phyloP scores from a whole-genome alignment of 176 grass and related monocot genomes.

The Oryza longistaminata region DNA sequence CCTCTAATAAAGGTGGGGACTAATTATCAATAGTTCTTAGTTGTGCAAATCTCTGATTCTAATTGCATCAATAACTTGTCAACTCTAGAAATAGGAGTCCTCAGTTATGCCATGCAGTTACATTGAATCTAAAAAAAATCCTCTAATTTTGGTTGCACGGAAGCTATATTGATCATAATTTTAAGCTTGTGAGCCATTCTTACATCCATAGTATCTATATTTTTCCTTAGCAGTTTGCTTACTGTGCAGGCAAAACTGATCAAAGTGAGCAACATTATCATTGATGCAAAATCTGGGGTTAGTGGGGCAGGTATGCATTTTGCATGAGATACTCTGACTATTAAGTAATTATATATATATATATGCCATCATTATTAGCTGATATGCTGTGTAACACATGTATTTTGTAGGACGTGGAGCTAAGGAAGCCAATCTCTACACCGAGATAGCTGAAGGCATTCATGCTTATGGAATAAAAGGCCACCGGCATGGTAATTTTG shows the following conservation, averaged over 20 bases:
- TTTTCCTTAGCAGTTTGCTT: constrained; percentile 40
- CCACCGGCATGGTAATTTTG: constrained; percentile 85
- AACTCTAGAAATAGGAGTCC: background rate
- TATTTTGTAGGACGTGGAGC: constrained; percentile 79
- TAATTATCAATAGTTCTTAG: constrained; percentile 16
- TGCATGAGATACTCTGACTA: background rate
- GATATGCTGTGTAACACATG: background rate
- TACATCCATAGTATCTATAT: constrained; percentile 17
- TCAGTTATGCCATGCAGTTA: background rate
- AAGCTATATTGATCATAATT: background rate
- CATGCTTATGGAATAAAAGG: constrained; percentile 92
- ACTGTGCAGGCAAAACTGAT: constrained; percentile 66
- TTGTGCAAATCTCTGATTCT: background rate
- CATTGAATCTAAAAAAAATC: background rate
- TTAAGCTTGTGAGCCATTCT: background rate
- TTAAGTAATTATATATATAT: constrained; percentile 3
- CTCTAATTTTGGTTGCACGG: background rate
- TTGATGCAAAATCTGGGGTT: constrained; percentile 97
- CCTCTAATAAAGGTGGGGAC: constrained; percentile 78
- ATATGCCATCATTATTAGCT: background rate
- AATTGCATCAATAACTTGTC: background rate
- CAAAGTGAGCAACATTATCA: constrained; percentile 83
- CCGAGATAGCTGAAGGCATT: constrained; percentile 93
- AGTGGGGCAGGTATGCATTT: constrained; percentile 78
- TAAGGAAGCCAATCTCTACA: constrained; percentile 99